Evolutionary conservation across 225 moss, liverwort and hornwort genomes (phyloP).

Genomic region (Pleurozium schreberi): DNA sequence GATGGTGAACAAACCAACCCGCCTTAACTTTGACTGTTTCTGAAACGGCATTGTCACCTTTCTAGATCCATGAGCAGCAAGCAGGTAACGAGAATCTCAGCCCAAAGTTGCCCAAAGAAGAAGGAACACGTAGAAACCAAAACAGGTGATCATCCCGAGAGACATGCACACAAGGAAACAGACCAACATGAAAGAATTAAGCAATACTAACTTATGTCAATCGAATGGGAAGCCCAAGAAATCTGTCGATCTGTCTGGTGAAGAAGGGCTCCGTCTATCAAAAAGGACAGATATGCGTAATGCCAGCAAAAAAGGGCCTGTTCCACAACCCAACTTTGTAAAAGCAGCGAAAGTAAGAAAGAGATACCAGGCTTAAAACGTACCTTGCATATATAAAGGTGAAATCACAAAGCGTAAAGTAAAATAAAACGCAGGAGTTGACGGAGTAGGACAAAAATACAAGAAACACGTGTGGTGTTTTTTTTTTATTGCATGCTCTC

Average conservation of each 20-base stretch:
- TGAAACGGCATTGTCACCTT: not conserved
- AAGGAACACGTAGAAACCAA: not conserved
- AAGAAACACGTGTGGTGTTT: conserved; percentile 3
- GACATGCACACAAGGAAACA: not conserved
- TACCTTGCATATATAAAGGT: too few species aligned
- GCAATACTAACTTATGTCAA: not conserved
- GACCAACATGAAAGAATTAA: not conserved
- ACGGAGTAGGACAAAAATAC: not conserved
- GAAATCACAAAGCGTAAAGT: not conserved
- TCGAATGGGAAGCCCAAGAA: not conserved
- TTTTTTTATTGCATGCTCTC: conserved; percentile 20
- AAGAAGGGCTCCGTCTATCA: not conserved
- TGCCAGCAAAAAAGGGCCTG: not conserved
- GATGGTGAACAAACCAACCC: not conserved
- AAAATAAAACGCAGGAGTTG: not conserved
- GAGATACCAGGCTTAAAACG: not conserved
- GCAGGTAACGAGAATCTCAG: not conserved
- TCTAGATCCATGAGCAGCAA: not conserved
- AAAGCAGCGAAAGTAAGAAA: not conserved
- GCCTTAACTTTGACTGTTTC: not conserved
- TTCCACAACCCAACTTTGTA: not conserved
- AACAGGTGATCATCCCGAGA: not conserved
- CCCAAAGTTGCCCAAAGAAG: not conserved
- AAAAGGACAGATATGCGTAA: not conserved
- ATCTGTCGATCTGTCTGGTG: conserved; percentile 1